Conservation (phyloP, 805 yeast genomes). For the Citeromyces matritensis region DNA sequence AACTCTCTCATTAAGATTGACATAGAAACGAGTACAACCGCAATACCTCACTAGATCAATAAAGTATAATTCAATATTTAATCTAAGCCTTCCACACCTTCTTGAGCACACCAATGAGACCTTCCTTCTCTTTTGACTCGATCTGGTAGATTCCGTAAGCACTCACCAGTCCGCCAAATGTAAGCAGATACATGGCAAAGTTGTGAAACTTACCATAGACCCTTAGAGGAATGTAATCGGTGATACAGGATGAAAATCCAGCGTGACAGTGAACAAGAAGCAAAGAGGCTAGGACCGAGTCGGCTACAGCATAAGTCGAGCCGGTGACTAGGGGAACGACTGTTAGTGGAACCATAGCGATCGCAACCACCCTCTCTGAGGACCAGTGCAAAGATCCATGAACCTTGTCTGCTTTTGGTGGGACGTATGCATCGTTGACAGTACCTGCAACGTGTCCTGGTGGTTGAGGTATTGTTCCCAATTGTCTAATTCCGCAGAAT, state of each 20-base stretch:
- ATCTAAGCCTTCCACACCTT: conserved; percentile 17
- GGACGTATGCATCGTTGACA: conserved; percentile 56
- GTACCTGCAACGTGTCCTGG: conserved; percentile 62
- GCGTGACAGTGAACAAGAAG: conserved; percentile 50
- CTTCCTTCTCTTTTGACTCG: conserved; percentile 51
- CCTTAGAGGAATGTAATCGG: conserved; percentile 65
- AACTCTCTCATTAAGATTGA: too few species aligned
- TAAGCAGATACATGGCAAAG: conserved; percentile 41
- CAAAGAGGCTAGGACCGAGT: conserved; percentile 20
- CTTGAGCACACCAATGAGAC: conserved; percentile 30
- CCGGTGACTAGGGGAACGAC: conserved; percentile 47
- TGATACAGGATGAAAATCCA: conserved; percentile 67
- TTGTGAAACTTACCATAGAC: conserved; percentile 55
- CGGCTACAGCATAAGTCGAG: conserved; percentile 22
- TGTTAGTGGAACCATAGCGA: conserved; percentile 49
- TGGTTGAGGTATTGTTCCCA: conserved; percentile 26
- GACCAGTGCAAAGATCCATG: conserved; percentile 72
- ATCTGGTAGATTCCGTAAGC: conserved; percentile 57
- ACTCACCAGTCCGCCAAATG: conserved; percentile 48
- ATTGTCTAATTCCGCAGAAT: conserved; percentile 9
- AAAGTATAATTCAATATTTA: too few species aligned
- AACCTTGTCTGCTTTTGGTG: conserved; percentile 35
- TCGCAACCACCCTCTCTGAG: conserved; percentile 44
- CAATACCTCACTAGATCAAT: too few species aligned
- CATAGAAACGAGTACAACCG: too few species aligned